Evolutionary conservation across 257 asterid species (phyloP).

Genomic region (Scutellaria baicalensis): DNA sequence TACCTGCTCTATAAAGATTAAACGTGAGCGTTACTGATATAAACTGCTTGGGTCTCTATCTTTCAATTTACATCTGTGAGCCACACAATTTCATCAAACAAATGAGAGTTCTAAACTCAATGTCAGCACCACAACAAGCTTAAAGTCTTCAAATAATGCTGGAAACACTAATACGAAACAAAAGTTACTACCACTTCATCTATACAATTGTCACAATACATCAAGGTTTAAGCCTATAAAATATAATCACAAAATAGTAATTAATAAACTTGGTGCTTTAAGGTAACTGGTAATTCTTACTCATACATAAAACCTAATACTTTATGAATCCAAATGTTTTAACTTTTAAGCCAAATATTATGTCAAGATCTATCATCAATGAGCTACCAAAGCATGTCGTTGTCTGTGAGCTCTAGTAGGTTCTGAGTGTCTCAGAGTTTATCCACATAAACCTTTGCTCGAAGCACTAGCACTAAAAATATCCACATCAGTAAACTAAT

Average conservation of each 20-base stretch:
- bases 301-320: neutral
- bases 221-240: neutral
- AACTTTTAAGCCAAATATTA: neutral
- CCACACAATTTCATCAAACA: slow-evolving; percentile 5
- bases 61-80: neutral
- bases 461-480: neutral
- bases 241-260: neutral
- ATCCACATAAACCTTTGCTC: neutral
- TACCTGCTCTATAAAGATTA: slow-evolving; percentile 49
- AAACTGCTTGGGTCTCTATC: neutral
- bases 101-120: neutral
- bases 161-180: neutral
- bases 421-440: neutral
- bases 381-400: neutral
- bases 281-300: neutral
- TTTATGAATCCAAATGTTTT: neutral
- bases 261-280: neutral
- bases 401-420: neutral
- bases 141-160: neutral
- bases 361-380: neutral
- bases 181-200: neutral
- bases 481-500: neutral
- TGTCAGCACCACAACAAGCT: slow-evolving; percentile 10
- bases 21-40: slow-evolving; percentile 1
- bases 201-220: neutral